Percentiles rank a stretch among this genome's conserved stretches.
Evolutionary conservation across 163 green algal genomes (phyloP).

Genomic region (Chlamydomonas reinhardtii): DNA sequence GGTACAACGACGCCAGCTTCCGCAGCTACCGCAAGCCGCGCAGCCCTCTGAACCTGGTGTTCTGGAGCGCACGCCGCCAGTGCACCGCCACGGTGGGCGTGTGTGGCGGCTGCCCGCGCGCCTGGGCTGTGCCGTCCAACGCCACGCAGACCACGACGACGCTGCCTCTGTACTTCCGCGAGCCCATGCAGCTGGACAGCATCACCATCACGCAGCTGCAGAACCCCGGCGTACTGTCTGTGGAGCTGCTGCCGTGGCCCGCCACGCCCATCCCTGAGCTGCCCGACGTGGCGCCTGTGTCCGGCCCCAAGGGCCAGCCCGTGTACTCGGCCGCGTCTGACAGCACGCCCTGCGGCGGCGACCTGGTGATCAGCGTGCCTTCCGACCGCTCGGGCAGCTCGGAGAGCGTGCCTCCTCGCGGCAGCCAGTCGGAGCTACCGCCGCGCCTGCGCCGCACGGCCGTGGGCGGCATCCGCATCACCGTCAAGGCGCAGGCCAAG

Average conservation of each 20-base stretch:
- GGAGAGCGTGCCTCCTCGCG: background rate
- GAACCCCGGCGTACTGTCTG: background rate
- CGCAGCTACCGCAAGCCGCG: background rate
- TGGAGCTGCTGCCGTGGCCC: constrained; percentile 26
- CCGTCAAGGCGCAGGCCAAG: background rate
- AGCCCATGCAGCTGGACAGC: constrained; percentile 22
- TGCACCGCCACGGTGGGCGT: no score
- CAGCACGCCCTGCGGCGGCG: background rate
- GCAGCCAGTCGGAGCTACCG: background rate
- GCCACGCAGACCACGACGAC: background rate
- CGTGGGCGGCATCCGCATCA: background rate
- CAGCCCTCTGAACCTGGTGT: no score
- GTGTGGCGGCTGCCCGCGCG: constrained; percentile 7
- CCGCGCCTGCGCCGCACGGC: background rate
- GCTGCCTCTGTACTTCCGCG: constrained; percentile 9
- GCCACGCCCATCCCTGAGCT: background rate
- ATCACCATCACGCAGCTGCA: constrained; percentile 14
- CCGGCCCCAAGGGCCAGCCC: background rate
- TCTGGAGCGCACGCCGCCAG: no score
- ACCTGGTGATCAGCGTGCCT: background rate
- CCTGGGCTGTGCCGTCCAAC: background rate
- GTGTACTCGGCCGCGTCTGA: background rate
- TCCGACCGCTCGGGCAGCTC: background rate
- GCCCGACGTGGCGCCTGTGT: background rate
- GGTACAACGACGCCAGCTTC: constrained; percentile 26